phyloP scores from a whole-genome alignment of 805 yeast genomes.

The Spathaspora passalidarum region DNA sequence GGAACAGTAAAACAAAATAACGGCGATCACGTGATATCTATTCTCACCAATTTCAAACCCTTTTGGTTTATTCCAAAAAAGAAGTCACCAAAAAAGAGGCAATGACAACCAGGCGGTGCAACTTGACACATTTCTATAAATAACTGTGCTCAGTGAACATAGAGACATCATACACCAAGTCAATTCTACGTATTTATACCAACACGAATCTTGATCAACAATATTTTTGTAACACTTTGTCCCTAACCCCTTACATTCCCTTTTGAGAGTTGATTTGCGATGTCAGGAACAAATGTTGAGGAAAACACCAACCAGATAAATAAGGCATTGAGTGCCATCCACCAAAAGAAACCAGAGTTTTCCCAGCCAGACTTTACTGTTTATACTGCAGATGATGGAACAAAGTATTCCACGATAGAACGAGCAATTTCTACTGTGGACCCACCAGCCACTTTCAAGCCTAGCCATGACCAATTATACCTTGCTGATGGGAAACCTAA shows the following conservation, averaged over 20 bases:
- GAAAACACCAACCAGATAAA: conserved; percentile 42
- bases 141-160: background rate
- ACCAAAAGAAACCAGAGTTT: conserved; percentile 31
- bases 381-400: conserved; percentile 59
- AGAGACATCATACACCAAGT: too few relatives aligned
- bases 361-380: conserved; percentile 39
- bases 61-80: background rate
- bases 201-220: too few relatives aligned
- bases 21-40: background rate
- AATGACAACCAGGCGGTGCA: too few relatives aligned
- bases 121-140: background rate
- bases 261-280: too few relatives aligned
- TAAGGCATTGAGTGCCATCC: conserved; percentile 62
- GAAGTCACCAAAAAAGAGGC: background rate
- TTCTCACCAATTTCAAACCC: too few relatives aligned
- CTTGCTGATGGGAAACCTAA: conserved; percentile 64
- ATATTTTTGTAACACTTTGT: too few relatives aligned
- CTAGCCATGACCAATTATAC: conserved; percentile 69
- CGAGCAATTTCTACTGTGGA: conserved; percentile 55
- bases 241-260: too few relatives aligned
- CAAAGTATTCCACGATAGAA: conserved; percentile 50
- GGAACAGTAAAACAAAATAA: too few relatives aligned
- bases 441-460: conserved; percentile 64
- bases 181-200: too few relatives aligned
- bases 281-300: conserved; percentile 6